Conservation (phyloP, 2,329 filamentous ascomycete species). For the Colletotrichum sp. region DNA sequence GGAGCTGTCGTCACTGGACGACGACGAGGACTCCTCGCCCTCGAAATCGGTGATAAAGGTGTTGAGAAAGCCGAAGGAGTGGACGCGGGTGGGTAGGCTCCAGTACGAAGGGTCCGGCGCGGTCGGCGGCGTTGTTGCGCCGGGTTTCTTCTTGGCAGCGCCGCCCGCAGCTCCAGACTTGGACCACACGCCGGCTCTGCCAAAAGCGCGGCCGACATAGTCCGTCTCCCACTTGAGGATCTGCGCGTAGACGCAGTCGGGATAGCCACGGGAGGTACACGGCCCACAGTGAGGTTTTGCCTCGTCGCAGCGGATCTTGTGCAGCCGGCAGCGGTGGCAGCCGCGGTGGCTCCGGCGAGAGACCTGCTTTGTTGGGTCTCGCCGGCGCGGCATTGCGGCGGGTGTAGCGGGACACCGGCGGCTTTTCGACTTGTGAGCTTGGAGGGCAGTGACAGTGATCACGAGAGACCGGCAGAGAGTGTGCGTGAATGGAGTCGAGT, state of each 20-base stretch:
- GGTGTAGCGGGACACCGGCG: background rate
- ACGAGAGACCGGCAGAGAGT: background rate
- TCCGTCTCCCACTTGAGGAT: constrained; percentile 34
- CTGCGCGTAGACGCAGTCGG: constrained; percentile 20
- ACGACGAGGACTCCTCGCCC: background rate
- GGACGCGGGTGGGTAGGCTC: background rate
- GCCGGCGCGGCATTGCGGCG: constrained; percentile 5
- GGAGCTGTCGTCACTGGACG: background rate
- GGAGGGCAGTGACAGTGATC: background rate
- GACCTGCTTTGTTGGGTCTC: constrained; percentile 14
- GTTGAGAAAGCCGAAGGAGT: constrained; percentile 12
- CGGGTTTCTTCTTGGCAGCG: background rate
- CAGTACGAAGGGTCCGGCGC: background rate
- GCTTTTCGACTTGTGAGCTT: background rate
- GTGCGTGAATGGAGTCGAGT: background rate
- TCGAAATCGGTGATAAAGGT: background rate
- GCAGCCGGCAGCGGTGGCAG: constrained; percentile 26
- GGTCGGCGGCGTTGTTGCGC: background rate
- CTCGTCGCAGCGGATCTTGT: constrained; percentile 28
- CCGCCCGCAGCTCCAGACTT: constrained; percentile 17
- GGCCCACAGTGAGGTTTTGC: constrained; percentile 23
- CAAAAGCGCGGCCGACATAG: constrained; percentile 32
- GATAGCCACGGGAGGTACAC: constrained; percentile 23
- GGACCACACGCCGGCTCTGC: constrained; percentile 32
- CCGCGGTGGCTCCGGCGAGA: constrained; percentile 26